phyloP scores from a whole-genome alignment of 2,329 filamentous ascomycete genomes.

The Botrytis elliptica region DNA sequence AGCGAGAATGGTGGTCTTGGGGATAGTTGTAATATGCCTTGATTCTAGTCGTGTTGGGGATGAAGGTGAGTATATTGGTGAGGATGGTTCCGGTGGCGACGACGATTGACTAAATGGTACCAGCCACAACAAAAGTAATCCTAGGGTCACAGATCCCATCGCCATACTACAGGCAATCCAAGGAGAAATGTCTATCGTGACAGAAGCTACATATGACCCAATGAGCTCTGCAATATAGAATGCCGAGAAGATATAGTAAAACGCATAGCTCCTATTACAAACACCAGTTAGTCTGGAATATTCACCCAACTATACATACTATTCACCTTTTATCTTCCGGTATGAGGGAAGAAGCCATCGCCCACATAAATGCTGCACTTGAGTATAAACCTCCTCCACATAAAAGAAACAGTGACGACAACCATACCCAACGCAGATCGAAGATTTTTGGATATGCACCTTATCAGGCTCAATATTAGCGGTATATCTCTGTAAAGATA shows the following conservation, averaged over 20 bases:
- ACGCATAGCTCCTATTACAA: constrained; percentile 33
- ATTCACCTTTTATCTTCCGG: constrained; percentile 31
- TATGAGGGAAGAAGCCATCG: constrained; percentile 36
- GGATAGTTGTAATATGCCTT: neutral
- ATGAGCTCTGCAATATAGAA: constrained; percentile 38
- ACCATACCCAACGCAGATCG: constrained; percentile 34
- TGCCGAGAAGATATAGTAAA: constrained; percentile 39
- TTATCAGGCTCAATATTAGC: no score
- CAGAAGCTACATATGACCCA: constrained; percentile 33
- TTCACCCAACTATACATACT: neutral
- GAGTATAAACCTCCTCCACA: constrained; percentile 38
- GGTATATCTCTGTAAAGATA: no score
- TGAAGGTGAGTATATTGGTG: neutral
- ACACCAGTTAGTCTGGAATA: neutral
- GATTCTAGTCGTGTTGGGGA: neutral
- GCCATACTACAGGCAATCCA: constrained; percentile 37
- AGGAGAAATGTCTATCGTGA: constrained; percentile 37
- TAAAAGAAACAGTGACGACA: constrained; percentile 35
- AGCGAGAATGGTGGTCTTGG: constrained; percentile 18
- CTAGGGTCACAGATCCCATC: constrained; percentile 29
- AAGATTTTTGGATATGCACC: constrained; percentile 36
- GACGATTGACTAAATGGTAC: constrained; percentile 28
- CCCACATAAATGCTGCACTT: constrained; percentile 38
- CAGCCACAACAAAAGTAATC: constrained; percentile 29
- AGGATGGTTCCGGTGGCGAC: neutral